Percentiles rank a stretch among this genome's conserved stretches.
Conservation (phyloP, 2,329 filamentous ascomycete genomes). For the Alternaria tenuissima region DNA sequence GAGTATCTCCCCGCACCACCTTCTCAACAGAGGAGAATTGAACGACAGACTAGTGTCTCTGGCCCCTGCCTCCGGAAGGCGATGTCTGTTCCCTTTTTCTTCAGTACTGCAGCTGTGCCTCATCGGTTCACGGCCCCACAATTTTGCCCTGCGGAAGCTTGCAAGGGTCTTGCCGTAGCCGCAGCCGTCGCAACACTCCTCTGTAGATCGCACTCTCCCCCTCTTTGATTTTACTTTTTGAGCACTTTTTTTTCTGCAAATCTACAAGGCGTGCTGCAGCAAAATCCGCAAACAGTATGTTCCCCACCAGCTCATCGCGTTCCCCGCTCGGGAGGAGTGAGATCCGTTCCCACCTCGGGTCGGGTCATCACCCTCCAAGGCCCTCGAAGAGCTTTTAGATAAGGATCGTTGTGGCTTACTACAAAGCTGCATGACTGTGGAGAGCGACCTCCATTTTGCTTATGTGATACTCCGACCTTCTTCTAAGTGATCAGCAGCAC, state of each 20-base stretch:
- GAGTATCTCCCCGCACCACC: neutral
- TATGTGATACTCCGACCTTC: neutral
- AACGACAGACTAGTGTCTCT: neutral
- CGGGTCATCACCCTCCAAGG: neutral
- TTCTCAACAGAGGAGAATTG: neutral
- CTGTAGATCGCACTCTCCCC: neutral
- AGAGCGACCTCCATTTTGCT: neutral
- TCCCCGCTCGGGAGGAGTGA: neutral
- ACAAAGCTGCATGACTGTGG: neutral
- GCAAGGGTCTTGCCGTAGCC: neutral
- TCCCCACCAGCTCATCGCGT: neutral
- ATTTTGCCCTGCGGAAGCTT: slow-evolving; percentile 2
- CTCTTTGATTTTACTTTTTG: neutral
- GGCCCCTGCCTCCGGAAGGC: neutral
- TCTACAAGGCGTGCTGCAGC: neutral
- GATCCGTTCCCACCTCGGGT: neutral
- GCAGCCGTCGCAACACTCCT: neutral
- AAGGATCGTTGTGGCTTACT: neutral
- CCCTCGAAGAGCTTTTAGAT: neutral
- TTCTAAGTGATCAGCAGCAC: neutral
- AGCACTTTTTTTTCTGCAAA: neutral
- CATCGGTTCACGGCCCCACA: neutral
- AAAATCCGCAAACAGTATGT: neutral
- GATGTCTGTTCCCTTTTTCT: neutral
- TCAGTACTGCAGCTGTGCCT: neutral